These are phyloP conservation scores for Cladosporium austrohemisphaericum DNA, from an alignment of 2,329 filamentous ascomycete species.

Conservation along the genomic window DNA sequence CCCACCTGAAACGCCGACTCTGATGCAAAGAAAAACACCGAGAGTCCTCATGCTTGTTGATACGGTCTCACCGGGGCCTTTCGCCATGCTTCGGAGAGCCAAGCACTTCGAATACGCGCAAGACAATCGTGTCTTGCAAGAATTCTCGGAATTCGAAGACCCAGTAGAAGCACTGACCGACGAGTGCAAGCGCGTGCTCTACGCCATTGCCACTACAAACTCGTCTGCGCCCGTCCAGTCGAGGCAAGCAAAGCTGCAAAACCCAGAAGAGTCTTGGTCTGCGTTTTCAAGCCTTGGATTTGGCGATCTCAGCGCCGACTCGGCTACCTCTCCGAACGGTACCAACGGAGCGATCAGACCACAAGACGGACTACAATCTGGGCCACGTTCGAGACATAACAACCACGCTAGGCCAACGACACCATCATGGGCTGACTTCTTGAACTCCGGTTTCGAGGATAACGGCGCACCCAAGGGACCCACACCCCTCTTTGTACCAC, in stretches of 20 bases:
- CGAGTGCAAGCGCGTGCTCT: constrained; percentile 86
- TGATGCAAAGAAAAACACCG: constrained; percentile 76
- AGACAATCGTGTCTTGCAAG: constrained; percentile 75
- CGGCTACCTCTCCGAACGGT: constrained; percentile 19
- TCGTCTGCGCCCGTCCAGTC: constrained; percentile 62
- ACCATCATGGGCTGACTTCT: constrained; percentile 96
- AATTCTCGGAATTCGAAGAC: constrained; percentile 85
- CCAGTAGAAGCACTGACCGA: constrained; percentile 84
- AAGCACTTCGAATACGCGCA: constrained; percentile 96
- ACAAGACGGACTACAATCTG: constrained; percentile 56
- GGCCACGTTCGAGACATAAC: constrained; percentile 63
- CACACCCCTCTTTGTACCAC: constrained; percentile 70
- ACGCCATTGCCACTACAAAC: constrained; percentile 82
- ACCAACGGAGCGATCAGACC: constrained; percentile 23
- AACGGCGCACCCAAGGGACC: constrained; percentile 51
- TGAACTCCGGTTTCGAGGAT: constrained; percentile 88
- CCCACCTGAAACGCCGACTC: constrained; percentile 71
- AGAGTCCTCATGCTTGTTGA: constrained; percentile 97
- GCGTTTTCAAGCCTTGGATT: constrained; percentile 95
- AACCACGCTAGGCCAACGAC: constrained; percentile 80
- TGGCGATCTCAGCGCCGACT: constrained; percentile 54
- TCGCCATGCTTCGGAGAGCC: constrained; percentile 80
- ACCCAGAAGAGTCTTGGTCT: constrained; percentile 86
- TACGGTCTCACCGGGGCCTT: constrained; percentile 88
- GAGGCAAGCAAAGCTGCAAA: constrained; percentile 25